These are phyloP conservation scores for Syzygium aromaticum DNA, from an alignment of 345 rosid species.

Conservation along the genomic window DNA sequence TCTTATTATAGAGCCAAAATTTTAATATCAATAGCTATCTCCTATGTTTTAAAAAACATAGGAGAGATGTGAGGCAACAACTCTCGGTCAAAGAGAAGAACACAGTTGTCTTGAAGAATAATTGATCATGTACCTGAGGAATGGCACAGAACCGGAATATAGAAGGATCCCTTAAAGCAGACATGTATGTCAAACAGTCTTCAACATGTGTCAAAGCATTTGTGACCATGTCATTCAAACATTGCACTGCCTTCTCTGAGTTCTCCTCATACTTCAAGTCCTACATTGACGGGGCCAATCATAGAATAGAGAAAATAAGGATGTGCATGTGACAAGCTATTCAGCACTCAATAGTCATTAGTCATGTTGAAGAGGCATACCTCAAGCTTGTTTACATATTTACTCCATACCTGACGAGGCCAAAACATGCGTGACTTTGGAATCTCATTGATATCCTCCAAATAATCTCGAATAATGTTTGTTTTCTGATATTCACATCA, in stretches of 20 bases:
- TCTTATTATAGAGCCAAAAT: not conserved
- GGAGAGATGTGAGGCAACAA: not conserved
- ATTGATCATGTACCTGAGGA: conserved; percentile 47
- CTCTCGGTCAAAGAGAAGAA: not conserved
- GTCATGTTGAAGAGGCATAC: conserved; percentile 19
- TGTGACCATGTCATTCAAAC: conserved; percentile 94
- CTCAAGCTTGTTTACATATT: conserved; percentile 91
- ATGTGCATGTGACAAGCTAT: not conserved
- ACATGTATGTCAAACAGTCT: conserved; percentile 77
- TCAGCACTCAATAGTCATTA: not conserved
- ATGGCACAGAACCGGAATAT: conserved; percentile 90
- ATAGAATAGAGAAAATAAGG: not conserved
- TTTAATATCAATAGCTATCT: not conserved
- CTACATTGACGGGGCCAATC: conserved; percentile 18
- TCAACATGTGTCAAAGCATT: conserved; percentile 69
- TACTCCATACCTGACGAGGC: conserved; percentile 91
- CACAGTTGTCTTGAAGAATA: not conserved
- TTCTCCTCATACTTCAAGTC: conserved; percentile 84
- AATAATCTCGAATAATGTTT: conserved; percentile 92
- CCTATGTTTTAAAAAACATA: not conserved
- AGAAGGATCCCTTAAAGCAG: conserved; percentile 51
- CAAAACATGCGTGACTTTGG: conserved; percentile 99
- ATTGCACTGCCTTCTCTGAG: conserved; percentile 72
- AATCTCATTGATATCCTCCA: conserved; percentile 96
- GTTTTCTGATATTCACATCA: conserved; percentile 50